Evolutionary conservation across 768 basidiomycete genomes (phyloP).

Genomic region (Dioszegia hungarica): DNA sequence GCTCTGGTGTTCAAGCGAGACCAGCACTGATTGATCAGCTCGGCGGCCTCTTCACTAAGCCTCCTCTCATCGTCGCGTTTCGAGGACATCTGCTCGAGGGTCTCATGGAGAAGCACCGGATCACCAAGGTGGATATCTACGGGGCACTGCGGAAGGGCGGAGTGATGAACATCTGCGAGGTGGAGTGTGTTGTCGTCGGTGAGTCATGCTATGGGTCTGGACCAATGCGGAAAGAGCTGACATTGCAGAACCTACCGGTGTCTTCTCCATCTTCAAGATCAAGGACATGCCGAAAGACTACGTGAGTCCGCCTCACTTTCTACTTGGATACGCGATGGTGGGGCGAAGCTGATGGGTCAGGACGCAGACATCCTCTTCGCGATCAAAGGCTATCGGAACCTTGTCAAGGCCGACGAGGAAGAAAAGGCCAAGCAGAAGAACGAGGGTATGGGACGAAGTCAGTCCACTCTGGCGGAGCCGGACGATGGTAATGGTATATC

Average conservation of each 20-base stretch:
- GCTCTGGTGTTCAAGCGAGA: background rate
- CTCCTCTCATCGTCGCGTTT: slow-evolving; percentile 22
- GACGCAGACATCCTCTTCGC: slow-evolving; percentile 7
- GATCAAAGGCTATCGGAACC: slow-evolving; percentile 2
- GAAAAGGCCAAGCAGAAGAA: slow-evolving; percentile 3
- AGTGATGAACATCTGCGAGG: slow-evolving; percentile 16
- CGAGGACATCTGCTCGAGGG: slow-evolving; percentile 12
- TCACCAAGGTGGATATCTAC: slow-evolving; percentile 14
- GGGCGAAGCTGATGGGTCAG: background rate
- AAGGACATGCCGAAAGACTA: slow-evolving; percentile 13
- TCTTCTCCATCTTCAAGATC: slow-evolving; percentile 19
- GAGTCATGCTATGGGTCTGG: background rate
- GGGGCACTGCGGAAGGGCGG: slow-evolving; percentile 10
- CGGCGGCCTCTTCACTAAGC: slow-evolving; percentile 3
- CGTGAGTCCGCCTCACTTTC: background rate
- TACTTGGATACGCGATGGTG: no score
- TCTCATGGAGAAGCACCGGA: slow-evolving; percentile 17
- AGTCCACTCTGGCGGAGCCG: background rate
- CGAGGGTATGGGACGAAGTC: background rate
- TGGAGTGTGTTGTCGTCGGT: slow-evolving; percentile 15
- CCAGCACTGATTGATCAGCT: background rate
- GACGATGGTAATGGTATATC: background rate
- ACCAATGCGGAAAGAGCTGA: background rate
- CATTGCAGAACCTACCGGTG: slow-evolving; percentile 13
- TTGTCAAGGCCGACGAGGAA: slow-evolving; percentile 10